These are phyloP conservation scores for Tolypocladium cylindrosporum DNA, from an alignment of 2,329 filamentous ascomycete species.

Conservation along the genomic window DNA sequence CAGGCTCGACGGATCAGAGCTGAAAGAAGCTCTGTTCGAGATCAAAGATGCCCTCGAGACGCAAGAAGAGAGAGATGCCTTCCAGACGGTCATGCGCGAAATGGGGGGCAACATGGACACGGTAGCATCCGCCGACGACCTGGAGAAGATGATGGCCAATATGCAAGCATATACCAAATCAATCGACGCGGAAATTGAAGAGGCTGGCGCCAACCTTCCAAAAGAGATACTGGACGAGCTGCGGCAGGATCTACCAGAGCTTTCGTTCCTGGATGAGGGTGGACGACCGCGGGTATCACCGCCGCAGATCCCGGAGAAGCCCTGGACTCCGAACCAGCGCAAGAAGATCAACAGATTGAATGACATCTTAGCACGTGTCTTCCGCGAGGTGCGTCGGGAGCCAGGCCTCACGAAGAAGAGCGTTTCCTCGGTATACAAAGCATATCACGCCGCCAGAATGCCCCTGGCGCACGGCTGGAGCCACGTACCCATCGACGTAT, in stretches of 20 bases:
- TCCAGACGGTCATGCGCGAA: slow-evolving; percentile 23
- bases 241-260: slow-evolving; percentile 15
- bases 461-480: slow-evolving; percentile 35
- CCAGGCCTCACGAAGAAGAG: slow-evolving; percentile 21
- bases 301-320: slow-evolving; percentile 25
- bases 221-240: slow-evolving; percentile 22
- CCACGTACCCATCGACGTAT: slow-evolving; percentile 48
- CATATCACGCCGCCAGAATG: slow-evolving; percentile 36
- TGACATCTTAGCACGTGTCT: slow-evolving; percentile 15
- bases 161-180: slow-evolving; percentile 24
- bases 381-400: slow-evolving; percentile 16
- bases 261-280: slow-evolving; percentile 13
- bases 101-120: slow-evolving; percentile 20
- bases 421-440: slow-evolving; percentile 34
- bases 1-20: slow-evolving; percentile 22
- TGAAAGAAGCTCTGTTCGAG: slow-evolving; percentile 25
- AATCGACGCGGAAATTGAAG: slow-evolving; percentile 24
- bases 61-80: slow-evolving; percentile 21
- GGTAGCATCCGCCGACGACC: slow-evolving; percentile 20
- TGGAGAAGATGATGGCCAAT: slow-evolving; percentile 22
- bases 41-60: slow-evolving; percentile 27
- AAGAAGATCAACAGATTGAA: slow-evolving; percentile 29
- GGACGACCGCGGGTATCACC: slow-evolving; percentile 11
- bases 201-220: slow-evolving; percentile 19
- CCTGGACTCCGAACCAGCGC: slow-evolving; percentile 26